A percentile compares a stretch with the other conserved stretches of the same genome.
phyloP scores from a whole-genome alignment of 208 protist species.

The Wallacemonas sp. region DNA sequence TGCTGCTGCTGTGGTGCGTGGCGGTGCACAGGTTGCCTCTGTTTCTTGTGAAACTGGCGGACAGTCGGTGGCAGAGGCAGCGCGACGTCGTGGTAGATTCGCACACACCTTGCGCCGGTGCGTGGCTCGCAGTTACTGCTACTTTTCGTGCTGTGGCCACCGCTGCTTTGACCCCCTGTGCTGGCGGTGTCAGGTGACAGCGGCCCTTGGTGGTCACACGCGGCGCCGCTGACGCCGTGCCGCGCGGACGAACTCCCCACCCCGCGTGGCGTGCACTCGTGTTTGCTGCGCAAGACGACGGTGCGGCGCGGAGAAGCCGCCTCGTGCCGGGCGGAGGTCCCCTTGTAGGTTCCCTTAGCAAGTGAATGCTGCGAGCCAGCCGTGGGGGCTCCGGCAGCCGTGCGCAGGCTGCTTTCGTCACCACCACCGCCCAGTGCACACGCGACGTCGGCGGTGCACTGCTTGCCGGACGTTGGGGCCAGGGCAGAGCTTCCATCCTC shows the following conservation, averaged over 20 bases:
- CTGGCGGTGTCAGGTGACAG: not conserved
- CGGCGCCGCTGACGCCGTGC: too few species aligned
- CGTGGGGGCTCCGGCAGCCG: too few species aligned
- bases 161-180: constrained; percentile 3
- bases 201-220: not conserved
- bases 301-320: too few species aligned
- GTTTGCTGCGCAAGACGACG: constrained; percentile 1
- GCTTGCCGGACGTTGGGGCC: constrained; percentile 6
- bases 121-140: not conserved
- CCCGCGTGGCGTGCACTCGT: not conserved
- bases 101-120: too few species aligned
- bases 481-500: constrained; percentile 7
- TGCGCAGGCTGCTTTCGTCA: too few species aligned
- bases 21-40: not conserved
- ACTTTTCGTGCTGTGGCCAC: not conserved
- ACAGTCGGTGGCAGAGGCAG: not conserved
- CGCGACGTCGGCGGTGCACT: not conserved
- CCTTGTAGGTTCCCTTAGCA: too few species aligned
- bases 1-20: not conserved
- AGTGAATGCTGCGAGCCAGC: too few species aligned
- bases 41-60: not conserved
- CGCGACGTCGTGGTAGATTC: not conserved
- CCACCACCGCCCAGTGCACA: too few species aligned
- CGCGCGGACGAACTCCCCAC: not conserved
- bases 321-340: too few species aligned